These are phyloP conservation scores for Penicillium roqueforti DNA, from an alignment of 495 filamentous ascomycete species.

Conservation along the genomic window DNA sequence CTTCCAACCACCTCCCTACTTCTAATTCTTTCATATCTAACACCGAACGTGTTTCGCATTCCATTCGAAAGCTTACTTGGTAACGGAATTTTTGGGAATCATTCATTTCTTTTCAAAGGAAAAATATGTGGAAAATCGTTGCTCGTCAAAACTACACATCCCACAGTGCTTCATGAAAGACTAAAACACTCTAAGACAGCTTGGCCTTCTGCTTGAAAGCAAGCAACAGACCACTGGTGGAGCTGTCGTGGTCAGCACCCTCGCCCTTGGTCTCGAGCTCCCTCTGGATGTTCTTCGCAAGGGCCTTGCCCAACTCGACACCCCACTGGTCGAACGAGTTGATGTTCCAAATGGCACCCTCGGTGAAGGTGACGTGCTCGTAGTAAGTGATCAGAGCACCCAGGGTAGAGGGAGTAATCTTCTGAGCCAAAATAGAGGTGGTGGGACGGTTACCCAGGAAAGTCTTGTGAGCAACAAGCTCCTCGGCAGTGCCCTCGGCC, in stretches of 20 bases:
- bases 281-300: constrained; percentile 85
- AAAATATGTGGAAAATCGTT: constrained; percentile 19
- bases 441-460: constrained; percentile 98
- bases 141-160: constrained; percentile 26
- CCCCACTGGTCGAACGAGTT: constrained; percentile 99
- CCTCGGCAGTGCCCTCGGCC: constrained; percentile 77
- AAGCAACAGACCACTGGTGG: constrained; percentile 81
- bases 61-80: not conserved
- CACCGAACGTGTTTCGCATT: not conserved
- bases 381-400: constrained; percentile 98
- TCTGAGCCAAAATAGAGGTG: constrained; percentile 87
- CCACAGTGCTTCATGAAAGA: constrained; percentile 10
- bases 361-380: constrained; percentile 96
- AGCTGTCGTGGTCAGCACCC: constrained; percentile 70
- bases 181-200: constrained; percentile 29
- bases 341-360: constrained; percentile 98
- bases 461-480: constrained; percentile 94
- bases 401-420: constrained; percentile 90
- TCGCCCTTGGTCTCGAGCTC: constrained; percentile 73
- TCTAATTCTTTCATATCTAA: not conserved
- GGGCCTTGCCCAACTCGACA: constrained; percentile 93
- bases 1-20: not conserved
- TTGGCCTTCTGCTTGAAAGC: constrained; percentile 74
- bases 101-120: constrained; percentile 6
- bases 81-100: not conserved